Conservation (phyloP, 768 basidiomycete species). For the Tulasnella sp. region DNA sequence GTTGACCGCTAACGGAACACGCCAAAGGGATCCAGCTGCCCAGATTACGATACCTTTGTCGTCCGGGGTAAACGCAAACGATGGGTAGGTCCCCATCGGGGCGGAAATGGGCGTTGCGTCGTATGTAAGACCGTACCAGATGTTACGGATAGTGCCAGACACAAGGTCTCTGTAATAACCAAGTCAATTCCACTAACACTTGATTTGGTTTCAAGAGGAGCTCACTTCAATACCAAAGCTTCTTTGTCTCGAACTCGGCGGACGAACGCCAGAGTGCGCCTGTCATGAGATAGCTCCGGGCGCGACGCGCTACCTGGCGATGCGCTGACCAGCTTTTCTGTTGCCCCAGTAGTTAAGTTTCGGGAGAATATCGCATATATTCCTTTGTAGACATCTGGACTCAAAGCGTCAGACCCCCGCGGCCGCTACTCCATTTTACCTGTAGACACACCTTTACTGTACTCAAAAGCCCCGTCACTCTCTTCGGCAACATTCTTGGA, state of each 20-base stretch:
- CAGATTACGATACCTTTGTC: conserved; percentile 64
- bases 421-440: neutral
- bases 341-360: conserved; percentile 56
- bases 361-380: conserved; percentile 68
- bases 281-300: conserved; percentile 65
- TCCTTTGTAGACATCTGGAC: conserved; percentile 60
- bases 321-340: conserved; percentile 52
- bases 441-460: conserved; percentile 57
- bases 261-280: conserved; percentile 68
- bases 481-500: conserved; percentile 59
- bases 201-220: conserved; percentile 23
- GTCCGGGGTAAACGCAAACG: conserved; percentile 62
- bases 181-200: neutral
- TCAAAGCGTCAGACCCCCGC: neutral
- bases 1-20: conserved; percentile 56
- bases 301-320: conserved; percentile 70
- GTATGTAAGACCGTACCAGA: conserved; percentile 67
- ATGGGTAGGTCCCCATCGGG: conserved; percentile 77
- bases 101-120: conserved; percentile 62
- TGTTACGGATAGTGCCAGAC: conserved; percentile 60
- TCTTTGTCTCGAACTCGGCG: conserved; percentile 69
- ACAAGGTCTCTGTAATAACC: conserved; percentile 53
- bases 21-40: conserved; percentile 68
- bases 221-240: conserved; percentile 66
- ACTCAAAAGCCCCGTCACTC: conserved; percentile 46